A percentile compares a stretch with the other conserved stretches of the same genome.
These are phyloP conservation scores for Chaetothyriales sp. DNA, from an alignment of 2,329 filamentous ascomycete species.

Conservation along the genomic window DNA sequence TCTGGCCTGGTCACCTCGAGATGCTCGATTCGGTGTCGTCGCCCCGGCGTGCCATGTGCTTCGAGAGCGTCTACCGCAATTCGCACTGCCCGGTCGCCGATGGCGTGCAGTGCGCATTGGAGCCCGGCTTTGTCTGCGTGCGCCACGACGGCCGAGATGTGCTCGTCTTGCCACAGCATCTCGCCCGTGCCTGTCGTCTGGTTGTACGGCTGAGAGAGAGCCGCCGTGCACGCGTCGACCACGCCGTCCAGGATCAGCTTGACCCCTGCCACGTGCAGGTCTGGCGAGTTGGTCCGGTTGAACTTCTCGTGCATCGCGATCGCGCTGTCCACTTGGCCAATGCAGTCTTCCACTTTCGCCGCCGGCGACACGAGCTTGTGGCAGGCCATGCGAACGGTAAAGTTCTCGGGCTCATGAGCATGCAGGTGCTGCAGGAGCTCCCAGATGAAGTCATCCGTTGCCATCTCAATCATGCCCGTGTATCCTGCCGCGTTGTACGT, in stretches of 20 bases:
- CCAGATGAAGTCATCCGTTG: slow-evolving; percentile 39
- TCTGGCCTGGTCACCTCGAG: slow-evolving; percentile 36
- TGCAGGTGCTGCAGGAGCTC: slow-evolving; percentile 29
- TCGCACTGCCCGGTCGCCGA: slow-evolving; percentile 35
- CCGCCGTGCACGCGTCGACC: slow-evolving; percentile 39
- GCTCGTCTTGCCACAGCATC: slow-evolving; percentile 34
- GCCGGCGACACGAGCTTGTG: slow-evolving; percentile 37
- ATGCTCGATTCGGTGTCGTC: slow-evolving; percentile 39
- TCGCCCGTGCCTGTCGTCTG: slow-evolving; percentile 28
- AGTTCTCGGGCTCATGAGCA: slow-evolving; percentile 18
- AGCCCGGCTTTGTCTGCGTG: slow-evolving; percentile 31
- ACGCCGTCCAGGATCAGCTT: slow-evolving; percentile 40
- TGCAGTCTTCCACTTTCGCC: slow-evolving; percentile 25
- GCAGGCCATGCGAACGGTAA: slow-evolving; percentile 33
- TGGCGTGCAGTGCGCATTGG: slow-evolving; percentile 39
- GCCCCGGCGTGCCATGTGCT: slow-evolving; percentile 26
- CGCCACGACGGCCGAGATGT: slow-evolving; percentile 31
- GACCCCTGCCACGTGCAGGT: slow-evolving; percentile 34
- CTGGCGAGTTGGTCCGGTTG: slow-evolving; percentile 27
- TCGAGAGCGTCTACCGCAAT: slow-evolving; percentile 35
- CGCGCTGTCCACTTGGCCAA: slow-evolving; percentile 33
- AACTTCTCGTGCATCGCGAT: slow-evolving; percentile 30
- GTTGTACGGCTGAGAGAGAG: slow-evolving; percentile 34
- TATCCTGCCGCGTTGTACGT: slow-evolving; percentile 34
- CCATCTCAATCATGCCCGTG: slow-evolving; percentile 39